Evolutionary conservation across 2,329 filamentous ascomycete genomes (phyloP).

Genomic region (Ascochyta lentis): DNA sequence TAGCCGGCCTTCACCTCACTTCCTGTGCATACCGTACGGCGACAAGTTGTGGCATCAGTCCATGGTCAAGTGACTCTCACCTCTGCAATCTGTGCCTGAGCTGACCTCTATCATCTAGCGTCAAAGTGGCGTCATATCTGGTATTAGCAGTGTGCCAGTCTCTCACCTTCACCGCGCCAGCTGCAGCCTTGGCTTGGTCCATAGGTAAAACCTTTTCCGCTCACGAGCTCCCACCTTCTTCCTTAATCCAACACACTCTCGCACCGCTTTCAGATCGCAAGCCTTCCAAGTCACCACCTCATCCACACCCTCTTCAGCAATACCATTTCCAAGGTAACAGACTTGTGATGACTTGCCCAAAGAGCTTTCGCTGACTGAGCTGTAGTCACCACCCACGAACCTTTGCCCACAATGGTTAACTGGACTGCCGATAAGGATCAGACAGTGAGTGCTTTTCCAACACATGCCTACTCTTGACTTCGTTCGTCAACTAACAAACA

Average conservation of each 20-base stretch:
- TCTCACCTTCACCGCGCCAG: slow-evolving; percentile 13
- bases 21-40: neutral
- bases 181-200: neutral
- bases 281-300: neutral
- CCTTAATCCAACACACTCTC: neutral
- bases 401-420: slow-evolving; percentile 3
- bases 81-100: neutral
- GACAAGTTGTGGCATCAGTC: neutral
- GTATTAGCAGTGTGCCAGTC: slow-evolving; percentile 1
- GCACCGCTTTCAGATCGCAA: neutral
- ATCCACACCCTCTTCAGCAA: neutral
- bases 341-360: neutral
- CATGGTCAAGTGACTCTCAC: neutral
- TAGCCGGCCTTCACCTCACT: neutral
- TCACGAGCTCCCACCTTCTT: neutral
- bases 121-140: neutral
- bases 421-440: slow-evolving; percentile 1
- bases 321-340: neutral
- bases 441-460: neutral
- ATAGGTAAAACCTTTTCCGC: neutral
- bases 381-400: neutral
- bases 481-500: neutral
- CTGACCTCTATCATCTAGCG: neutral
- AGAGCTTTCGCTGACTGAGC: neutral
- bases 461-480: no score